A percentile compares a stretch with the other conserved stretches of the same genome.
phyloP scores from a whole-genome alignment of 805 yeast genomes.

The Wickerhamiella hasegawae region DNA sequence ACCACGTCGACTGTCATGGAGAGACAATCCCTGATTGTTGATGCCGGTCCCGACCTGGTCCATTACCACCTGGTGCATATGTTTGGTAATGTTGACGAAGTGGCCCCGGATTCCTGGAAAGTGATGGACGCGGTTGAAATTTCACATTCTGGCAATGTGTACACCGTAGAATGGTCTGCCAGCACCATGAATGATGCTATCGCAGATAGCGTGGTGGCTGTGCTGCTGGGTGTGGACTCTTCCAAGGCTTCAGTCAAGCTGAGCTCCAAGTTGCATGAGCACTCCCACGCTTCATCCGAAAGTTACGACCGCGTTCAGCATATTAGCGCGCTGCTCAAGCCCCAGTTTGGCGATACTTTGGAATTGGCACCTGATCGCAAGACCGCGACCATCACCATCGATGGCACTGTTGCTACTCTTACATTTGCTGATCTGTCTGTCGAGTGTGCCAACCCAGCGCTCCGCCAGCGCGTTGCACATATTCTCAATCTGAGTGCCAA shows the following conservation, averaged over 20 bases:
- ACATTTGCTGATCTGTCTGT: slow-evolving; percentile 52
- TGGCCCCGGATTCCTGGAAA: slow-evolving; percentile 23
- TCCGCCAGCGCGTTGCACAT: slow-evolving; percentile 70
- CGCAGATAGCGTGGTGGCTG: slow-evolving; percentile 88
- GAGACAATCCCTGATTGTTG: slow-evolving; percentile 59
- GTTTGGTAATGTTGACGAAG: slow-evolving; percentile 71
- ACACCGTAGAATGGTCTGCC: slow-evolving; percentile 80
- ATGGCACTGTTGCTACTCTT: slow-evolving; percentile 56
- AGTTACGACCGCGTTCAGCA: slow-evolving; percentile 30
- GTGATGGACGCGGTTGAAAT: slow-evolving; percentile 44
- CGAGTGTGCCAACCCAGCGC: slow-evolving; percentile 53
- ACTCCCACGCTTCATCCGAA: slow-evolving; percentile 19
- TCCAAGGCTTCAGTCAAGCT: slow-evolving; percentile 89
- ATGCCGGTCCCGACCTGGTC: slow-evolving; percentile 66
- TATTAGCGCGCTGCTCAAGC: slow-evolving; percentile 45
- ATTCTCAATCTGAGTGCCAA: slow-evolving; percentile 63
- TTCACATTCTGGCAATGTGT: slow-evolving; percentile 31
- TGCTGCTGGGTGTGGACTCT: slow-evolving; percentile 78
- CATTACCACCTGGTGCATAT: slow-evolving; percentile 86
- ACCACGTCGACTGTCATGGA: slow-evolving; percentile 76
- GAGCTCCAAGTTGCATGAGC: slow-evolving; percentile 45
- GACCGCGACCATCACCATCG: slow-evolving; percentile 49
- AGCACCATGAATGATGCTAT: slow-evolving; percentile 79
- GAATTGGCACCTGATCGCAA: slow-evolving; percentile 21
- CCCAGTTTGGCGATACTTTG: slow-evolving; percentile 81